Base-by-base conservation (phyloP, 2,329 filamentous ascomycete species). In the Ambrosiella xylebori region DNA sequence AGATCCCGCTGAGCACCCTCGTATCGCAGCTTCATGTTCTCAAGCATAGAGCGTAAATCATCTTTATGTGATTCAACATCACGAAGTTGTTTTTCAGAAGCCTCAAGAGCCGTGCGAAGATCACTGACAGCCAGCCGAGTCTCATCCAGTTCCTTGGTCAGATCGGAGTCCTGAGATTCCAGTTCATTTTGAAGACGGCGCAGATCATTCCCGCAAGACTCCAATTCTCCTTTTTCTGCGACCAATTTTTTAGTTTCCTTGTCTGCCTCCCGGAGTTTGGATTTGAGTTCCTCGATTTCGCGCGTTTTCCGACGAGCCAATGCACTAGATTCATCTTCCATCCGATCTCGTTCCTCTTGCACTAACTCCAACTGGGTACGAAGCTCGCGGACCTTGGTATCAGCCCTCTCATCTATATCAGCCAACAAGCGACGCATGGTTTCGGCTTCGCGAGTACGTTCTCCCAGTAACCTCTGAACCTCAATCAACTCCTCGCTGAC, bases 401-500 rank as follows among this genome's bases (percentile, higher is more conserved):
- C 90, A 1, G 90, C 83, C 8, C 87, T 79, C 61, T 85, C 81
- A 68, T 97, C 88, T 7, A 90, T 87, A 63, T 97, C 91, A 13
- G 84, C 84, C 11, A 98, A 74, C 61, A 97, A 76, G 54, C 89
- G 78, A 39, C 93, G 82, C 90, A 98, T 97, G 0, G 88, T 96
- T 72, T 97, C 91, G 35, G 83, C 87, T 70, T 98, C 93, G 49
- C 93, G 81, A 3, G 88, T 91, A 35, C 93, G 83, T 69, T 98
- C 93, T 56, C 80, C 82, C 1, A 98, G 77, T 61, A 96, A 78
- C 59, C 88, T 81, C 67, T 95, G 89, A 2, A 89, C 85, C 69
- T 98, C 93, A 1, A 82, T 81, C 1, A 97, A 76, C 68, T 98
- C 93, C 70, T 98, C 93, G 66, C 96, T 91, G 0, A 97, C 74